Base-by-base conservation (phyloP, 768 basidiomycete species). In the Naematelia aurantialba region DNA sequence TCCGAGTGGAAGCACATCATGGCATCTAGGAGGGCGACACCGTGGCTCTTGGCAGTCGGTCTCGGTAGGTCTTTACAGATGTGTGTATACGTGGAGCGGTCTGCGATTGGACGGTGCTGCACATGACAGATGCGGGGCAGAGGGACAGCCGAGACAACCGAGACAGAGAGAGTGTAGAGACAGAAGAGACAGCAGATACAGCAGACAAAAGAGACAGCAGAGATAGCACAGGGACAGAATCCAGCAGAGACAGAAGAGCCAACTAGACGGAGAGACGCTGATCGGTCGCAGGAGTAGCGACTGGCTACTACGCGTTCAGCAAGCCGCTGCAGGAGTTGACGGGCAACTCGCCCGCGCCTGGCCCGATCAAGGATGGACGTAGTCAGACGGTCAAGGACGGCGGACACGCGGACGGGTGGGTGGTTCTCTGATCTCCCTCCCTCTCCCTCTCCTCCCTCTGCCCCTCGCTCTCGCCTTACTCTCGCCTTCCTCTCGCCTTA, bases 221-320 rank as follows among this genome's bases (percentile, higher is more conserved):
- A n/a, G n/a, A n/a, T n/a, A n/a, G n/a, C n/a, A n/a, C n/a, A n/a
- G n/a, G n/a, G n/a, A n/a, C n/a, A n/a, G n/a, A n/a, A n/a, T n/a
- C n/a, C n/a, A n/a, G n/a, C n/a, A n/a, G n/a, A n/a, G n/a, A n/a
- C n/a, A n/a, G n/a, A 17, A 17, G n/a, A 44, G 12, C 42, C 19
- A 12, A 44, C 42, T 44, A 12, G 24, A 25, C 22, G 25, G 39
- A 51, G 44, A 52, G 42, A 22, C 13, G 26, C 53, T 56, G n/a
- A 50, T 29, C 0, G 19, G 19, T 25, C 26, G 13, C 50, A 76
- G 75, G 75, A 58, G 67, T 73, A 25, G 59, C 66, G 21, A 62
- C 62, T 4, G 75, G 73, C 17, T 57, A 66, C 31, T 76, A 76
- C 55, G 73, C 73, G 56, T 74, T 62, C 60, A 61, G 66, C 24